phyloP scores from a whole-genome alignment of 208 protist genomes.

The Trypanosoma brucei region DNA sequence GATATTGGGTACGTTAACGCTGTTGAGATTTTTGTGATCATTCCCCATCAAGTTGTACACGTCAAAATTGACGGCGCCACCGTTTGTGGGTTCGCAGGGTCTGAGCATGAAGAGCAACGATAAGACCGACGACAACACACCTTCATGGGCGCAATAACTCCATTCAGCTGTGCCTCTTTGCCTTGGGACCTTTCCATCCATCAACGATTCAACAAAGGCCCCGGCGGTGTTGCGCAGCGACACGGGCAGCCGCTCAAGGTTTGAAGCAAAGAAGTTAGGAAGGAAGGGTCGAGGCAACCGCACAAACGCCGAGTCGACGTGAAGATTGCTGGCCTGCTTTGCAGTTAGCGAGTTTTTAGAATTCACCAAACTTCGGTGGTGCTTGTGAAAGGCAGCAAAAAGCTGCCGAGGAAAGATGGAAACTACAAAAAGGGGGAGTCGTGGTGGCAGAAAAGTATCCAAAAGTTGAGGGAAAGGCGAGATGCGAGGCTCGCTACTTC shows the following conservation, averaged over 20 bases:
- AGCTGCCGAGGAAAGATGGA: constrained; percentile 43
- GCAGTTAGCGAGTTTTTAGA: neutral
- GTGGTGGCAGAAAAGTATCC: constrained; percentile 20
- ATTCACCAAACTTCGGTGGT: constrained; percentile 27
- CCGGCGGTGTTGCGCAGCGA: constrained; percentile 46
- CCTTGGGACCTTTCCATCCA: neutral
- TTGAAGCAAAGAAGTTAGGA: constrained; percentile 32
- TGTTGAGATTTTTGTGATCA: neutral
- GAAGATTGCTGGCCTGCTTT: constrained; percentile 1
- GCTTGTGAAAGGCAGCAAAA: constrained; percentile 19
- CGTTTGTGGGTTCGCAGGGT: neutral
- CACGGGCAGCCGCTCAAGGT: constrained; percentile 46
- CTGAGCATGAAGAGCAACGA: constrained; percentile 16
- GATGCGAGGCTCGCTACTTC: neutral
- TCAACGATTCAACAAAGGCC: constrained; percentile 28
- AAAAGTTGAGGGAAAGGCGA: constrained; percentile 14
- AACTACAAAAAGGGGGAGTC: constrained; percentile 29
- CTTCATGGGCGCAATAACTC: constrained; percentile 7
- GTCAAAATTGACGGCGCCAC: neutral
- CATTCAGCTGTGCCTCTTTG: neutral
- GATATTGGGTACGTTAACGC: neutral
- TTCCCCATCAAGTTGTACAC: constrained; percentile 9
- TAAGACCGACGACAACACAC: constrained; percentile 2
- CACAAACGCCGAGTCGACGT: constrained; percentile 44
- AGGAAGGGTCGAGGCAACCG: constrained; percentile 34